A percentile compares a stretch with the other conserved stretches of the same genome.
phyloP scores from a whole-genome alignment of 805 yeast genomes.

The Starmerella apis region DNA sequence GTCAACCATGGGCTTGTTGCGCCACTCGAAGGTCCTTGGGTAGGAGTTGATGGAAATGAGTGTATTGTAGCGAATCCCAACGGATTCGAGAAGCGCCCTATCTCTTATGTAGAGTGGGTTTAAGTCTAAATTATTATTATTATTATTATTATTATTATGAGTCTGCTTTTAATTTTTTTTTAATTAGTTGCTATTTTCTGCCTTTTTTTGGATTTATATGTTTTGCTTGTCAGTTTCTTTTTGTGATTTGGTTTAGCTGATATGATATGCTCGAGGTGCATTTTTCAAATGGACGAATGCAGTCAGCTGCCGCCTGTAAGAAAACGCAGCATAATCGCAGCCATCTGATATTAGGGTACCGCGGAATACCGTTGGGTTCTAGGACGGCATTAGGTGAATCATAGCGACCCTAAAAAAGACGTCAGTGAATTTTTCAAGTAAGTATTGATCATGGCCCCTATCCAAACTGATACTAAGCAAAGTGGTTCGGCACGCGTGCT shows the following conservation, averaged over 20 bases:
- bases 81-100: conserved; percentile 31
- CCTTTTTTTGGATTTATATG: too few species aligned
- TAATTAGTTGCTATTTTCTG: too few species aligned
- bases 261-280: too few species aligned
- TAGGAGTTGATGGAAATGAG: conserved; percentile 51
- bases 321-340: not conserved
- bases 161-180: not conserved
- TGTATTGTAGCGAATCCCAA: conserved; percentile 41
- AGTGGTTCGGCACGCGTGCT: conserved; percentile 81
- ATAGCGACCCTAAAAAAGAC: not conserved
- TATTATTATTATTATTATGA: too few species aligned
- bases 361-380: not conserved
- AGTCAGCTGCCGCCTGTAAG: too few species aligned
- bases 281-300: too few species aligned
- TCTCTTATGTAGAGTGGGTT: conserved; percentile 39
- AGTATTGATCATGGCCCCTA: conserved; percentile 22
- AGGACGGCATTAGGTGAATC: not conserved
- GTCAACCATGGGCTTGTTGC: conserved; percentile 64
- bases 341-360: not conserved
- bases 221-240: too few species aligned
- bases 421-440: conserved; percentile 6
- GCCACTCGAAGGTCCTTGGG: conserved; percentile 75
- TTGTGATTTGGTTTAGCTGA: too few species aligned
- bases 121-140: conserved; percentile 14
- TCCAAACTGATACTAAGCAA: conserved; percentile 54